These are phyloP conservation scores for Melampsora americana DNA, from an alignment of 1,284 basidiomycete species.

Conservation along the genomic window DNA sequence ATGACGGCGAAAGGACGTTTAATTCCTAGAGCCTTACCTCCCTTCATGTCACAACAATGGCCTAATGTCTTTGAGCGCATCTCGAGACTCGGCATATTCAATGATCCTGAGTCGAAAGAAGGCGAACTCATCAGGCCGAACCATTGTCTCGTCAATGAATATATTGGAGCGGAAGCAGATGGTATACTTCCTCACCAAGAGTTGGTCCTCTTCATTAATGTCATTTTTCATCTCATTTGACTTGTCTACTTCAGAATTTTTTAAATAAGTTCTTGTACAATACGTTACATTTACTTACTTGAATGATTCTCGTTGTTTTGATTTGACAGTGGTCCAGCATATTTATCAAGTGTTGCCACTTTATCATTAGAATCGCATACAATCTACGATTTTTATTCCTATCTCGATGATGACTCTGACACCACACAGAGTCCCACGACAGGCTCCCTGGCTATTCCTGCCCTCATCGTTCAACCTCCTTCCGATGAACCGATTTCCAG, in stretches of 20 bases:
- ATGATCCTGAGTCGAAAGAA: constrained; percentile 58
- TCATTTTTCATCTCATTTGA: constrained; percentile 17
- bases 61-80: constrained; percentile 73
- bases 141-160: constrained; percentile 84
- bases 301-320: background rate
- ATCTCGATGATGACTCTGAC: constrained; percentile 54
- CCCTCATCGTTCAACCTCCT: constrained; percentile 48
- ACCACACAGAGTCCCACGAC: background rate
- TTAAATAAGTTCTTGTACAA: constrained; percentile 60
- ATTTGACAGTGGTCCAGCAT: constrained; percentile 86
- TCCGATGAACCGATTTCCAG: background rate
- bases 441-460: background rate
- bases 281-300: background rate
- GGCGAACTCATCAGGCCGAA: constrained; percentile 61
- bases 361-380: constrained; percentile 79
- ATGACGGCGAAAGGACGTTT: constrained; percentile 63
- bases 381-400: constrained; percentile 78
- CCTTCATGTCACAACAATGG: constrained; percentile 60
- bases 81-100: constrained; percentile 62
- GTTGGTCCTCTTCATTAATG: constrained; percentile 47
- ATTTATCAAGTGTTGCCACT: constrained; percentile 82
- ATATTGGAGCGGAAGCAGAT: constrained; percentile 77
- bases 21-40: constrained; percentile 64
- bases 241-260: constrained; percentile 32
- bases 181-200: constrained; percentile 72